A percentile compares a stretch with the other conserved stretches of the same genome.
Conservation (phyloP, 2,329 filamentous ascomycete genomes). For the Pezizomycotina sp. region DNA sequence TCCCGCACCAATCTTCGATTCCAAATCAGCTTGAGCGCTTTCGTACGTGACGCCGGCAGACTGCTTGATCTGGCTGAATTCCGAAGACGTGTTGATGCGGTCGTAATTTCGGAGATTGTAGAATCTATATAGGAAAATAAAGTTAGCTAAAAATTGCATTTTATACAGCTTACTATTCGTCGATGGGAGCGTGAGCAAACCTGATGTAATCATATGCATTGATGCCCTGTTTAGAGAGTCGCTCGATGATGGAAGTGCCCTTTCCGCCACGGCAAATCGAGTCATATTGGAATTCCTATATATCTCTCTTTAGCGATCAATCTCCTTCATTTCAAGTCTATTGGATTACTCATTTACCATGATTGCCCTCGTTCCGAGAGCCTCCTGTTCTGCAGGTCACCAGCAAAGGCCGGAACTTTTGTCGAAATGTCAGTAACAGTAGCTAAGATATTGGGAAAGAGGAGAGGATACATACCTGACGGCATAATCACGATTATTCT, state of each 20-base stretch:
- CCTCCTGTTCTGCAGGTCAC: slow-evolving; percentile 54
- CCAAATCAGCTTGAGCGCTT: slow-evolving; percentile 29
- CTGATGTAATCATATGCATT: slow-evolving; percentile 58
- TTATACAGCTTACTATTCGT: no score
- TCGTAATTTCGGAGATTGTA: slow-evolving; percentile 77
- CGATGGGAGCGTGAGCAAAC: no score
- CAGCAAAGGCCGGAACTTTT: slow-evolving; percentile 72
- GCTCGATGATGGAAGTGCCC: slow-evolving; percentile 61
- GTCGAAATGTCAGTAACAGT: no score
- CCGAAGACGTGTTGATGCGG: slow-evolving; percentile 53
- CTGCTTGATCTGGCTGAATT: slow-evolving; percentile 45
- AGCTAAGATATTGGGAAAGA: no score
- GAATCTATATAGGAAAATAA: no score
- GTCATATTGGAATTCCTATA: slow-evolving; percentile 72
- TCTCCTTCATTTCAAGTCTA: no score
- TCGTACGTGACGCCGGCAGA: slow-evolving; percentile 52
- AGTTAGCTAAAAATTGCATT: no score
- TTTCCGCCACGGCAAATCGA: slow-evolving; percentile 52
- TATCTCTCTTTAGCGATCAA: no score
- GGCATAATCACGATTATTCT: slow-evolving; percentile 65
- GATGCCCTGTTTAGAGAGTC: slow-evolving; percentile 46
- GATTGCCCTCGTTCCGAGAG: slow-evolving; percentile 63
- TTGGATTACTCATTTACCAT: no score
- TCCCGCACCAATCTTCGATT: slow-evolving; percentile 28
- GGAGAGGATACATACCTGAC: no score